Percentiles rank a stretch among this genome's conserved stretches.
These are phyloP conservation scores for Beauveria pseudobassiana DNA, from an alignment of 2,329 filamentous ascomycete species.

Conservation along the genomic window DNA sequence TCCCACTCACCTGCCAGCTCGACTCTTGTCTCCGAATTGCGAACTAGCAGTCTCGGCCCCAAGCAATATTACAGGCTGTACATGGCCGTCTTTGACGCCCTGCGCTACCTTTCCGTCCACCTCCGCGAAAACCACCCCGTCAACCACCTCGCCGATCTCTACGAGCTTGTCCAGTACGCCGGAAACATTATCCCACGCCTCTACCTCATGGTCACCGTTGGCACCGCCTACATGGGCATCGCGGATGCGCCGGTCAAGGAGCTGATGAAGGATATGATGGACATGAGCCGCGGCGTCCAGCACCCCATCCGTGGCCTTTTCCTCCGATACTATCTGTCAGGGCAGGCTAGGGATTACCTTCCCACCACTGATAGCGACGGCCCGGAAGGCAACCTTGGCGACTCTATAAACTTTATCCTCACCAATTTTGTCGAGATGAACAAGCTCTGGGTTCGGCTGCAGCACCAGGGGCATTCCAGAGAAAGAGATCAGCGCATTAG, in stretches of 20 bases:
- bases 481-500: slow-evolving; percentile 90
- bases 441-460: slow-evolving; percentile 95
- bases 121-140: slow-evolving; percentile 95
- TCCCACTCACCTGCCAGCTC: slow-evolving; percentile 52
- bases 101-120: slow-evolving; percentile 93
- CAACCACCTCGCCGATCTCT: slow-evolving; percentile 95
- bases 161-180: slow-evolving; percentile 95
- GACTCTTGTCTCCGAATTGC: slow-evolving; percentile 94
- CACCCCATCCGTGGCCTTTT: slow-evolving; percentile 95
- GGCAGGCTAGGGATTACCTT: slow-evolving; percentile 84
- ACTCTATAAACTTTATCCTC: slow-evolving; percentile 95
- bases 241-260: slow-evolving; percentile 98
- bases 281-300: slow-evolving; percentile 97
- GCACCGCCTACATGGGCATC: slow-evolving; percentile 98
- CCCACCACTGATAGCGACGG: slow-evolving; percentile 79
- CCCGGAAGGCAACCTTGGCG: slow-evolving; percentile 89
- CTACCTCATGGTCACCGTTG: slow-evolving; percentile 98
- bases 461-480: slow-evolving; percentile 94
- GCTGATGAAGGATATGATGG: slow-evolving; percentile 99
- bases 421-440: slow-evolving; percentile 99
- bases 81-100: slow-evolving; percentile 97
- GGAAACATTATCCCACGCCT: slow-evolving; percentile 94
- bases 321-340: slow-evolving; percentile 89
- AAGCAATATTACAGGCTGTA: slow-evolving; percentile 99
- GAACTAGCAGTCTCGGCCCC: slow-evolving; percentile 92